Conservation (phyloP, 768 basidiomycete genomes). For the Calocera cornea region DNA sequence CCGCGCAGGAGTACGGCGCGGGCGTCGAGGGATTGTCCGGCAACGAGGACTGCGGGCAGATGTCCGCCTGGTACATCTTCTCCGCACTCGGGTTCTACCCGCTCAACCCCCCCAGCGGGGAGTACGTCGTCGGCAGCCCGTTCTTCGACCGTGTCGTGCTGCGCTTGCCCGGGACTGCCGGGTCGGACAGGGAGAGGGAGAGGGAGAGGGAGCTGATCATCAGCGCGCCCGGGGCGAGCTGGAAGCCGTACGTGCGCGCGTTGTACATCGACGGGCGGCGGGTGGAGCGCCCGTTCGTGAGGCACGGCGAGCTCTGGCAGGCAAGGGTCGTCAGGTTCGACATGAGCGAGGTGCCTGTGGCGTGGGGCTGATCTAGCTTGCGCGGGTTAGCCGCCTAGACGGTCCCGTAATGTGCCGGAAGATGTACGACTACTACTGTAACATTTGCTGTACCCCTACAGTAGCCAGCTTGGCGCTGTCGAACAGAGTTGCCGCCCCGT, state of each 20-base stretch:
- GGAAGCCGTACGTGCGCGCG: conserved; percentile 46
- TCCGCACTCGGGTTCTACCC: conserved; percentile 74
- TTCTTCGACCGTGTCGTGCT: conserved; percentile 44
- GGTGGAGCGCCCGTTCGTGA: conserved; percentile 37
- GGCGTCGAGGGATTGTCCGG: conserved; percentile 59
- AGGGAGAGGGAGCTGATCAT: conserved; percentile 32
- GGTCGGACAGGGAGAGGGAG: conserved; percentile 9
- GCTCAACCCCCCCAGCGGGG: conserved; percentile 63
- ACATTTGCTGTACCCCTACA: too few species aligned
- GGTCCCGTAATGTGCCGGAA: too few species aligned
- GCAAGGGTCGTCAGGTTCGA: conserved; percentile 50
- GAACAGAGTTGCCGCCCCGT: too few species aligned
- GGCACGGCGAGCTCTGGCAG: conserved; percentile 43
- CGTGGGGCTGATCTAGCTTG: conserved; percentile 27
- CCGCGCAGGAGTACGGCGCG: conserved; percentile 48
- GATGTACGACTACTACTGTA: too few species aligned
- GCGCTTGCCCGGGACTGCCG: conserved; percentile 33
- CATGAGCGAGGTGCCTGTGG: conserved; percentile 42
- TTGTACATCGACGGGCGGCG: conserved; percentile 41
- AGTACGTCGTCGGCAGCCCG: conserved; percentile 60
- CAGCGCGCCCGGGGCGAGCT: conserved; percentile 41
- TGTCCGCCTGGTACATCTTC: conserved; percentile 83
- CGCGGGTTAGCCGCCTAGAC: too few species aligned
- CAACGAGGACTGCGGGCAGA: conserved; percentile 86
- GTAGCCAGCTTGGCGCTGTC: too few species aligned